Evolutionary conservation across 352 stramenopile genomes (phyloP).

Genomic region (Globisporangium lucens): DNA sequence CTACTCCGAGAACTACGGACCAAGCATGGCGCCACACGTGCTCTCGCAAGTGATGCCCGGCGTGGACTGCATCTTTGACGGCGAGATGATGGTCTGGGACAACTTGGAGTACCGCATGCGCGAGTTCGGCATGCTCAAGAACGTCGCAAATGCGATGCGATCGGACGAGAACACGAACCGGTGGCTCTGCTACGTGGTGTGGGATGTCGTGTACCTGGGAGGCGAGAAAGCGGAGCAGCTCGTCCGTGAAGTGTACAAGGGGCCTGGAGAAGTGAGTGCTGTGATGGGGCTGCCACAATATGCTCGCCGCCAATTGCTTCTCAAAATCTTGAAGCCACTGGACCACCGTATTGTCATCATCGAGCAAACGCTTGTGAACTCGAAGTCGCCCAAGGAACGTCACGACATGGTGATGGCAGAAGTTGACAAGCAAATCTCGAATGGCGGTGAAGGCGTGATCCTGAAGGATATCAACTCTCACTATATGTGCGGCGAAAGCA

Average conservation of each 20-base stretch:
- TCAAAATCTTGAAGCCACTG: constrained; percentile 62
- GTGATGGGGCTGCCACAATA: constrained; percentile 77
- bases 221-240: constrained; percentile 45
- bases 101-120: constrained; percentile 69
- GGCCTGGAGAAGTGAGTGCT: constrained; percentile 47
- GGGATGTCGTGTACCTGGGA: constrained; percentile 78
- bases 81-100: constrained; percentile 90
- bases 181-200: constrained; percentile 85
- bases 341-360: constrained; percentile 78
- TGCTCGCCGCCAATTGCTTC: constrained; percentile 52
- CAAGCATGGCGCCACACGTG: constrained; percentile 57
- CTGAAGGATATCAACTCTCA: constrained; percentile 85
- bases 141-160: constrained; percentile 60
- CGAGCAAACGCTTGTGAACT: constrained; percentile 77
- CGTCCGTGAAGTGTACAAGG: constrained; percentile 60
- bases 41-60: constrained; percentile 51
- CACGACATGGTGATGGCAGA: constrained; percentile 83
- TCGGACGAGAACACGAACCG: constrained; percentile 51
- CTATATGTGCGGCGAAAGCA: constrained; percentile 86
- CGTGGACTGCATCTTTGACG: constrained; percentile 78
- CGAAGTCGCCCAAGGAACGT: constrained; percentile 65
- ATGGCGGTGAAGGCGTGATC: constrained; percentile 81
- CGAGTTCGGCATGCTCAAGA: constrained; percentile 82
- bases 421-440: constrained; percentile 63
- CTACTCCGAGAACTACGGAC: constrained; percentile 72